A percentile compares a stretch with the other conserved stretches of the same genome.
Conservation (phyloP, 176 grass and related monocot genomes). For the Carex pumila region DNA sequence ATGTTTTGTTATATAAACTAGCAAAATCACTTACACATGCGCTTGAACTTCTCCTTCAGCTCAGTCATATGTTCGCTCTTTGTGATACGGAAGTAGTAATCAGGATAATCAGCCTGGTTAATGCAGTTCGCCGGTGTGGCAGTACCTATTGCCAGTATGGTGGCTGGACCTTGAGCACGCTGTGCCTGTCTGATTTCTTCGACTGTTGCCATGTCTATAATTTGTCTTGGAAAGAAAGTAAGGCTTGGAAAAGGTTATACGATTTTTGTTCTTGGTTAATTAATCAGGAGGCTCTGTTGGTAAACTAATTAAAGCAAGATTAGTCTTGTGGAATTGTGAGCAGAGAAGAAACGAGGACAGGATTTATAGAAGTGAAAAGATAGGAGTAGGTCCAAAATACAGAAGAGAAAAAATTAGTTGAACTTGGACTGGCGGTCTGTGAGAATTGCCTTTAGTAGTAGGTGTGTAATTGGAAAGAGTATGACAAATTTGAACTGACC, state of each 20-base stretch:
- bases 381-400: not conserved
- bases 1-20: too few species aligned
- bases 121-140: conserved; percentile 14
- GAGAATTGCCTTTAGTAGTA: not conserved
- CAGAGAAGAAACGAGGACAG: not conserved
- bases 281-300: not conserved
- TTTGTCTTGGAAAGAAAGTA: not conserved
- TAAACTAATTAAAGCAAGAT: not conserved
- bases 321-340: not conserved
- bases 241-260: not conserved
- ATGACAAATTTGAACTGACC: not conserved
- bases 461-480: not conserved
- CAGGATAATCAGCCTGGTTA: conserved; percentile 1
- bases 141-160: conserved; percentile 23
- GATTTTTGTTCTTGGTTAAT: not conserved
- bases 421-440: not conserved
- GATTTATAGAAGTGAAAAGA: not conserved
- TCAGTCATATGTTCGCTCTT: conserved; percentile 11
- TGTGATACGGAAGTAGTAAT: conserved; percentile 21
- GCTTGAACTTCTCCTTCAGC: conserved; percentile 27
- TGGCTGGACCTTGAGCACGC: not conserved
- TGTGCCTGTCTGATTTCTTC: conserved; percentile 21
- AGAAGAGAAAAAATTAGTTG: not conserved
- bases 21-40: conserved; percentile 19
- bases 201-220: not conserved